Evolutionary conservation across 2,329 filamentous ascomycete genomes (phyloP).

Genomic region (Xylogone sp.): DNA sequence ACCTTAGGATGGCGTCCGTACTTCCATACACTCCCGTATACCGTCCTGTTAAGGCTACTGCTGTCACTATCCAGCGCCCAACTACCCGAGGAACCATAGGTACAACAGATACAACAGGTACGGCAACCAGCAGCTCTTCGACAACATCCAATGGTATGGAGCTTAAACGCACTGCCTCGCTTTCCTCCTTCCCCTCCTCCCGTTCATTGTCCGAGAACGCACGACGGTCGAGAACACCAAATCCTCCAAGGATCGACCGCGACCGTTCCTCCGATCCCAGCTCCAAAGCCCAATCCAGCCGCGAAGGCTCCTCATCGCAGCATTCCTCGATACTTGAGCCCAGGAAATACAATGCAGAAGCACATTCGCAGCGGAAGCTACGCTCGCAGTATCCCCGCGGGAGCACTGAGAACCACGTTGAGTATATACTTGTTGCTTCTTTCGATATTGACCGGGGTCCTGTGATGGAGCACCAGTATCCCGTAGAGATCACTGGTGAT

Average conservation of each 20-base stretch:
- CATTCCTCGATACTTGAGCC: slow-evolving; percentile 56
- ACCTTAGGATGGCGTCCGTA: slow-evolving; percentile 11
- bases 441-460: slow-evolving; percentile 96
- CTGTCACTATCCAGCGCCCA: slow-evolving; percentile 18
- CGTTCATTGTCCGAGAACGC: slow-evolving; percentile 57
- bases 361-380: slow-evolving; percentile 51
- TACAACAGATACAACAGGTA: slow-evolving; percentile 28
- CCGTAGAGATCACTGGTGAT: slow-evolving; percentile 89
- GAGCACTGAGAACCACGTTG: slow-evolving; percentile 85
- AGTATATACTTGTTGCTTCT: slow-evolving; percentile 95
- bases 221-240: slow-evolving; percentile 50
- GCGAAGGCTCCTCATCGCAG: slow-evolving; percentile 48
- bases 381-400: slow-evolving; percentile 75
- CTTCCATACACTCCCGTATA: slow-evolving; percentile 13
- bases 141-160: slow-evolving; percentile 25
- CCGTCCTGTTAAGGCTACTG: slow-evolving; percentile 11
- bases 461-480: slow-evolving; percentile 98
- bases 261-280: slow-evolving; percentile 57
- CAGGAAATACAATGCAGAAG: slow-evolving; percentile 46
- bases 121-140: slow-evolving; percentile 14
- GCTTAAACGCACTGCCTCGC: slow-evolving; percentile 48
- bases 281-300: slow-evolving; percentile 51
- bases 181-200: slow-evolving; percentile 58
- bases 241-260: slow-evolving; percentile 42
- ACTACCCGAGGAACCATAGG: slow-evolving; percentile 18